A percentile compares a stretch with the other conserved stretches of the same genome.
These are phyloP conservation scores for Anthostomella pinea DNA, from an alignment of 2,329 filamentous ascomycete species.

Conservation along the genomic window DNA sequence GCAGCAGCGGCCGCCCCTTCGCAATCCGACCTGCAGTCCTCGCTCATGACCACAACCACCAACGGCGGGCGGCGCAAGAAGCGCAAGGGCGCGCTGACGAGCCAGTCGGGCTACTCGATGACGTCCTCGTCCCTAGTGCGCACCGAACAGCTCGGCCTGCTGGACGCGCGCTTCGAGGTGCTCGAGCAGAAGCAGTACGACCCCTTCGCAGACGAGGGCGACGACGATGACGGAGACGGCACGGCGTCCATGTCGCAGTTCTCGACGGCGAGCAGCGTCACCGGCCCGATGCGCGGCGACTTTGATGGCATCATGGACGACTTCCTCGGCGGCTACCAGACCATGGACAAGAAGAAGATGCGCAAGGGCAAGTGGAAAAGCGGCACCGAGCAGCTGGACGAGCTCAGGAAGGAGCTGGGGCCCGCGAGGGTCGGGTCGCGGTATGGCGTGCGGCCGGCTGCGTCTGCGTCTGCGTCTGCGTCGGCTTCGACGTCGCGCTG, in stretches of 20 bases:
- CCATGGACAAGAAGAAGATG: conserved; percentile 67
- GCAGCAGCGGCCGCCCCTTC: conserved; percentile 42
- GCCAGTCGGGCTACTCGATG: conserved; percentile 86
- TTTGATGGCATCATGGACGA: conserved; percentile 93
- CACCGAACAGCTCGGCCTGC: conserved; percentile 79
- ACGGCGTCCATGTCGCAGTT: conserved; percentile 58
- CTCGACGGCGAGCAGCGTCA: conserved; percentile 64
- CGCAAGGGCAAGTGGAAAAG: conserved; percentile 79
- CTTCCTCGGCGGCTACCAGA: conserved; percentile 76
- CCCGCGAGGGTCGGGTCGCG: conserved; percentile 59
- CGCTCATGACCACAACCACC: conserved; percentile 71
- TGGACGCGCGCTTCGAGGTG: conserved; percentile 90
- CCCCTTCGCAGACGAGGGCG: conserved; percentile 37
- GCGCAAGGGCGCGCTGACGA: conserved; percentile 89
- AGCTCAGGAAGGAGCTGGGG: conserved; percentile 77
- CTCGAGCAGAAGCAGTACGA: conserved; percentile 73
- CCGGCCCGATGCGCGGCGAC: conserved; percentile 67
- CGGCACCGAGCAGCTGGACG: conserved; percentile 86
- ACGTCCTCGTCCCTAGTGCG: conserved; percentile 82
- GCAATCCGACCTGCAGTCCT: conserved; percentile 65
- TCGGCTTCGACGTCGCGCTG: conserved; percentile 17
- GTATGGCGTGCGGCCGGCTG: conserved; percentile 14
- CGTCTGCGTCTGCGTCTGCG: conserved; percentile 63
- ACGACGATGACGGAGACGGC: conserved; percentile 46
- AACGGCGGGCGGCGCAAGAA: conserved; percentile 85